phyloP scores from a whole-genome alignment of 257 asterid genomes.

The Nicotiana tabacum region DNA sequence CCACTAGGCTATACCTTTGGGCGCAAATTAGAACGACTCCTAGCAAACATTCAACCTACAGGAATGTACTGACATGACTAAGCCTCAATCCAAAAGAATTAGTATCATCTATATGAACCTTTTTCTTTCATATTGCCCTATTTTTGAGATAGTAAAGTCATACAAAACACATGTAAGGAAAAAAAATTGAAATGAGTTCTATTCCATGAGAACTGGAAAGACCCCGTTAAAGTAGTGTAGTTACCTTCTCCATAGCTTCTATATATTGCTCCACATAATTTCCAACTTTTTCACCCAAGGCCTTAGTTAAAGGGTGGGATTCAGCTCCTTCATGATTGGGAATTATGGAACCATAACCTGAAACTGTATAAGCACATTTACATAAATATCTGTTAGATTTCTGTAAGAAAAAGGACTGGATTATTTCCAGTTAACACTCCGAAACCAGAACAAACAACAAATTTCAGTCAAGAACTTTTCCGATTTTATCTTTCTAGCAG shows the following conservation, averaged over 20 bases:
- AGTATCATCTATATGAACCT: not conserved
- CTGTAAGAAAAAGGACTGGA: not conserved
- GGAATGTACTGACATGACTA: not conserved
- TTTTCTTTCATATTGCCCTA: not conserved
- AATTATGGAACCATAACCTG: constrained; percentile 78
- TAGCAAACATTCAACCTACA: not conserved
- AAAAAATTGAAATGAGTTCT: not conserved
- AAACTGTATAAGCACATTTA: constrained; percentile 30
- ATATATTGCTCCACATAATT: constrained; percentile 53
- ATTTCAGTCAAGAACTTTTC: not conserved
- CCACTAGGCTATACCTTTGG: too few species aligned
- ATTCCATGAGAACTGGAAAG: not conserved
- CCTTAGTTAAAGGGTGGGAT: constrained; percentile 54
- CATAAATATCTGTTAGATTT: not conserved
- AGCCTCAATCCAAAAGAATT: not conserved
- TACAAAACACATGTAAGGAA: not conserved
- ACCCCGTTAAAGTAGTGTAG: not conserved
- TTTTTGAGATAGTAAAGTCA: not conserved
- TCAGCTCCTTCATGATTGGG: constrained; percentile 71
- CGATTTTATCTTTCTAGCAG: not conserved
- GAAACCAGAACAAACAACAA: not conserved
- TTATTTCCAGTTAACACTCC: not conserved
- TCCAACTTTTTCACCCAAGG: constrained; percentile 64
- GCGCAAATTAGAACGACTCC: not conserved
- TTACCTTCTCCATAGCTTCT: constrained; percentile 91